Percentiles rank a stretch among this genome's conserved stretches.
These are phyloP conservation scores for Anthracocystis walkeri DNA, from an alignment of 1,284 basidiomycete genomes.

Conservation along the genomic window DNA sequence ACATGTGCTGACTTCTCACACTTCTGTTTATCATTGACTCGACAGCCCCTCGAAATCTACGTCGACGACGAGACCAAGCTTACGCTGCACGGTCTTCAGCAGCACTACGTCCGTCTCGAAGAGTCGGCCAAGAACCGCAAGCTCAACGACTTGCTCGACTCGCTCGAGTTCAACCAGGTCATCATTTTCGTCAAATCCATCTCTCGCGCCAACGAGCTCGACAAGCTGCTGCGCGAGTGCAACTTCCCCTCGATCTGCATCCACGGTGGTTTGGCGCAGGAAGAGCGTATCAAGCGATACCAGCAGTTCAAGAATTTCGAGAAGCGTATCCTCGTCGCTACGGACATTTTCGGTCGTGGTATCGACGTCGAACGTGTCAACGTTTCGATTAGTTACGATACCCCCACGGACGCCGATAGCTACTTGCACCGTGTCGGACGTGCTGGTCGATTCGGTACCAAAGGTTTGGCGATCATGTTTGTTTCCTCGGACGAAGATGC, in stretches of 20 bases:
- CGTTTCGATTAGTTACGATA: slow-evolving; percentile 75
- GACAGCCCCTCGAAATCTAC: slow-evolving; percentile 96
- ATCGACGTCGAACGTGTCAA: slow-evolving; percentile 70
- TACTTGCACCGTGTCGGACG: slow-evolving; percentile 99
- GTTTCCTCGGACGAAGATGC: slow-evolving; percentile 91
- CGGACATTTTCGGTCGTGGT: slow-evolving; percentile 69
- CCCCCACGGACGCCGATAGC: slow-evolving; percentile 94
- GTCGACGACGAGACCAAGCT: slow-evolving; percentile 99
- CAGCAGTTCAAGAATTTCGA: slow-evolving; percentile 99
- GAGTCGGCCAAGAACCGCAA: slow-evolving; percentile 97
- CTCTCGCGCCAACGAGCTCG: slow-evolving; percentile 92
- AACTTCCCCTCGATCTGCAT: slow-evolving; percentile 99
- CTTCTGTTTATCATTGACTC: neutral
- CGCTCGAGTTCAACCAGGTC: slow-evolving; percentile 99
- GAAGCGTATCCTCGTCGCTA: slow-evolving; percentile 79
- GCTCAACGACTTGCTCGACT: slow-evolving; percentile 94
- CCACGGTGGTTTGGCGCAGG: slow-evolving; percentile 92
- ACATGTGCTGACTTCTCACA: neutral
- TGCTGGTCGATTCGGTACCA: slow-evolving; percentile 98
- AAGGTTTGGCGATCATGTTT: slow-evolving; percentile 98
- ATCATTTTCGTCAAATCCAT: slow-evolving; percentile 99
- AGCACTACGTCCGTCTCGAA: slow-evolving; percentile 88
- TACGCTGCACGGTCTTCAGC: slow-evolving; percentile 96
- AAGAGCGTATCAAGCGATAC: slow-evolving; percentile 97
- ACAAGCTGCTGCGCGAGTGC: slow-evolving; percentile 94